Percentiles rank a stretch among this genome's conserved stretches.
phyloP scores from a whole-genome alignment of 805 yeast genomes.

The Nadsonia fulvescens region DNA sequence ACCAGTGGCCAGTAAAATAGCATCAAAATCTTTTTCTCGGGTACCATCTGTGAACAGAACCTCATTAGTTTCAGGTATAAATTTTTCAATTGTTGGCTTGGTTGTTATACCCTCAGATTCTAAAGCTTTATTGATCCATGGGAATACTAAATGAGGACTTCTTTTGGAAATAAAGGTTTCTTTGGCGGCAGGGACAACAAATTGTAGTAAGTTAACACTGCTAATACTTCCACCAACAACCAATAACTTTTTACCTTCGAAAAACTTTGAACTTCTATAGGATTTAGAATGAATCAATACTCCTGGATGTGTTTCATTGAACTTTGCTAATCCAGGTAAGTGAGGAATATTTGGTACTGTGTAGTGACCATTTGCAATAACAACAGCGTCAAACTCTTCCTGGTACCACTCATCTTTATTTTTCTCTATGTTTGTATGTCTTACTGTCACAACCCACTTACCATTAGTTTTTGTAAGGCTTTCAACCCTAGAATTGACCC shows the following conservation, averaged over 20 bases:
- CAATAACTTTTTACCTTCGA: constrained; percentile 27
- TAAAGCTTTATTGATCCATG: too few relatives aligned
- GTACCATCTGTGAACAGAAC: too few relatives aligned
- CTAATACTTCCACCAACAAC: constrained; percentile 62
- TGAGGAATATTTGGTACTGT: constrained; percentile 43
- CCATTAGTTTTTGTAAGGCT: constrained; percentile 20
- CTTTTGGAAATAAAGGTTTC: too few relatives aligned
- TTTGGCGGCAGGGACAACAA: too few relatives aligned
- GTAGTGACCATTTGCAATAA: constrained; percentile 46
- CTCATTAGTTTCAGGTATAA: too few relatives aligned
- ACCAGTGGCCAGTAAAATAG: too few relatives aligned
- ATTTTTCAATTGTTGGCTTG: too few relatives aligned
- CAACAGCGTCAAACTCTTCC: constrained; percentile 36
- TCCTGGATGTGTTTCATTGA: constrained; percentile 26
- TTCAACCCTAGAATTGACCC: constrained; percentile 30
- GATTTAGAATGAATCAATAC: constrained; percentile 39
- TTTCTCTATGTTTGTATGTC: constrained; percentile 11
- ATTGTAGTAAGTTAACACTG: too few relatives aligned
- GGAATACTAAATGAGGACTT: too few relatives aligned
- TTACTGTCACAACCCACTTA: constrained; percentile 28
- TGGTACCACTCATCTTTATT: not conserved
- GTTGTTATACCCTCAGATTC: too few relatives aligned
- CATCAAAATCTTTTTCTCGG: too few relatives aligned
- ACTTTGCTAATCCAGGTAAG: constrained; percentile 32
- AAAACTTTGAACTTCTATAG: constrained; percentile 31